phyloP scores from a whole-genome alignment of 2,329 filamentous ascomycete species.

The Talaromyces islandicus region DNA sequence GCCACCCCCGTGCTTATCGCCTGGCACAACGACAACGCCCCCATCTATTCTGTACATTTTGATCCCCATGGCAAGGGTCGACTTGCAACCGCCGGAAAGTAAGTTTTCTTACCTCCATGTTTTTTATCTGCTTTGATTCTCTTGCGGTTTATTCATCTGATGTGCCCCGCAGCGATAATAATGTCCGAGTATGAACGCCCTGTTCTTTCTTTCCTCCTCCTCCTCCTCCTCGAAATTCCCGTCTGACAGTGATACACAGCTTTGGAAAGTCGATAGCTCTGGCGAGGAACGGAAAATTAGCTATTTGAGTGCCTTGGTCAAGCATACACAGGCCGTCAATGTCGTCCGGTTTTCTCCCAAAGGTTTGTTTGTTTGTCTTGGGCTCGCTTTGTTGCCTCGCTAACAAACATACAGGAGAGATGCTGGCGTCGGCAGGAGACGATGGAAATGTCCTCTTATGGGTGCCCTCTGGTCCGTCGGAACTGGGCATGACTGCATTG shows the following conservation, averaged over 20 bases:
- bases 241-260: constrained; percentile 51
- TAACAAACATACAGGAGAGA: constrained; percentile 60
- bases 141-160: constrained; percentile 12
- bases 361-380: constrained; percentile 49
- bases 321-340: constrained; percentile 96
- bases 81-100: constrained; percentile 84
- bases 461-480: constrained; percentile 86
- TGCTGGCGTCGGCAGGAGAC: constrained; percentile 90
- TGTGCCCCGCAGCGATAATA: constrained; percentile 60
- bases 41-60: constrained; percentile 96
- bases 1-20: constrained; percentile 92
- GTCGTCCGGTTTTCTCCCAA: constrained; percentile 93
- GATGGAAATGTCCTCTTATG: constrained; percentile 96
- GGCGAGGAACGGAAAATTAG: constrained; percentile 84
- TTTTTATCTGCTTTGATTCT: background rate
- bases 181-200: constrained; percentile 66
- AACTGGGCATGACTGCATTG: constrained; percentile 63
- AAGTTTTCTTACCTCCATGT: background rate
- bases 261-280: constrained; percentile 84
- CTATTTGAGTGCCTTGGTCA: constrained; percentile 84
- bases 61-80: constrained; percentile 87
- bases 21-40: constrained; percentile 96
- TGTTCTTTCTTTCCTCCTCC: no score
- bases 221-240: constrained; percentile 11
- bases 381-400: constrained; percentile 1